Evolutionary conservation across 2,329 filamentous ascomycete species (phyloP).

Genomic region (Ampelomyces quisqualis): DNA sequence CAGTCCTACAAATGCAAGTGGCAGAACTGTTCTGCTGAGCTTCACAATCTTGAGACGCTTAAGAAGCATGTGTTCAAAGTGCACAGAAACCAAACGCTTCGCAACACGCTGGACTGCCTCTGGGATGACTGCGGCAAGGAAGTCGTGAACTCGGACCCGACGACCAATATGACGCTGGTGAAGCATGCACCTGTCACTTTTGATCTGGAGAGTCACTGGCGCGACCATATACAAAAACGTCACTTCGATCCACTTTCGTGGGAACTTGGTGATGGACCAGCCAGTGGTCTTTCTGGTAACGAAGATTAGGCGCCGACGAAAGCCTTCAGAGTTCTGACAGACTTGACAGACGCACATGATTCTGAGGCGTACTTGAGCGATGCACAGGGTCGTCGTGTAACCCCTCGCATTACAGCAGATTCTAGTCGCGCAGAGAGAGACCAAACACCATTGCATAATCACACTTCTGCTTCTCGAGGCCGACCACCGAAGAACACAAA

Average conservation of each 20-base stretch:
- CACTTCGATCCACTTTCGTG: slow-evolving; percentile 59
- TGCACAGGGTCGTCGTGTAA: slow-evolving; percentile 49
- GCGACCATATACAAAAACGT: slow-evolving; percentile 52
- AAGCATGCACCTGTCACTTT: slow-evolving; percentile 38
- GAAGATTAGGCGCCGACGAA: slow-evolving; percentile 20
- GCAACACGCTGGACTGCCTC: slow-evolving; percentile 46
- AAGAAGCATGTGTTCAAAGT: slow-evolving; percentile 60
- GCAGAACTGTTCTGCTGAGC: slow-evolving; percentile 57
- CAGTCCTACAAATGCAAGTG: slow-evolving; percentile 60
- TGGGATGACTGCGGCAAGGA: slow-evolving; percentile 49
- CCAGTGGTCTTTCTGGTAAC: slow-evolving; percentile 58
- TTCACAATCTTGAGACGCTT: slow-evolving; percentile 63
- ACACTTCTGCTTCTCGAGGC: slow-evolving; percentile 31
- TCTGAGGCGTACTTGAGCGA: slow-evolving; percentile 53
- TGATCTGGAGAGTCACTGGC: slow-evolving; percentile 46
- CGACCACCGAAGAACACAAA: slow-evolving; percentile 34
- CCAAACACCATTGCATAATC: slow-evolving; percentile 1
- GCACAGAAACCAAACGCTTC: slow-evolving; percentile 47
- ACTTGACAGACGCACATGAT: slow-evolving; percentile 40
- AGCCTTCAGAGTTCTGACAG: slow-evolving; percentile 20
- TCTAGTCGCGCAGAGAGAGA: slow-evolving; percentile 12
- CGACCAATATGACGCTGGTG: slow-evolving; percentile 26
- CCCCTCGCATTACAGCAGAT: slow-evolving; percentile 45
- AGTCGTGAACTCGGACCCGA: slow-evolving; percentile 21
- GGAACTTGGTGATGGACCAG: slow-evolving; percentile 61